Conservation (phyloP, 2,329 filamentous ascomycete genomes). For the Chaetothyriales sp. region DNA sequence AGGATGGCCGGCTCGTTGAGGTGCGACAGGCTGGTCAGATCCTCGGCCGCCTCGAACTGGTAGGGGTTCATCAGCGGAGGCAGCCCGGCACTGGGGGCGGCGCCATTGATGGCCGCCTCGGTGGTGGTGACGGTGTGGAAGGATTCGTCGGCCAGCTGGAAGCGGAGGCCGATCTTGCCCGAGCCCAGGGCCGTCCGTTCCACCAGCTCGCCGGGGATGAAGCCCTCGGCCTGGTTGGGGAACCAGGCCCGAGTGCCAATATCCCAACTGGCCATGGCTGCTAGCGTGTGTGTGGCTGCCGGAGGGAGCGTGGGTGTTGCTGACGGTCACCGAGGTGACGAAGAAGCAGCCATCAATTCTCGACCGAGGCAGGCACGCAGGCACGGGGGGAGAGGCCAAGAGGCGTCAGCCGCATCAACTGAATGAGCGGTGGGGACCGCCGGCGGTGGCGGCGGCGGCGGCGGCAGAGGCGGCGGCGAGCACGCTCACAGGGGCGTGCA, state of each 20-base stretch:
- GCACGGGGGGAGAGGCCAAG: neutral
- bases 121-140: conserved; percentile 75
- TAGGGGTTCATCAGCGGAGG: conserved; percentile 95
- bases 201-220: conserved; percentile 89
- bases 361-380: neutral
- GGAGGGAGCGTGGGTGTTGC: neutral
- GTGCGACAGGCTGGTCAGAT: conserved; percentile 93
- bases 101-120: conserved; percentile 59
- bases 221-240: conserved; percentile 88
- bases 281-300: neutral
- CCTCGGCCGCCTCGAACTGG: conserved; percentile 96
- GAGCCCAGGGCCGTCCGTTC: conserved; percentile 72
- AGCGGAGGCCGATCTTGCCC: conserved; percentile 59
- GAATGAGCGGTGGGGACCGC: neutral
- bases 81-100: conserved; percentile 56
- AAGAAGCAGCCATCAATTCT: neutral
- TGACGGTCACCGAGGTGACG: conserved; percentile 1
- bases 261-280: conserved; percentile 58
- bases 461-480: too few relatives aligned
- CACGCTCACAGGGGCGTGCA: neutral
- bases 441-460: too few relatives aligned
- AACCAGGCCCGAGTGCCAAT: conserved; percentile 97
- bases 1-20: conserved; percentile 95
- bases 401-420: neutral
- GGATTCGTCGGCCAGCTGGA: conserved; percentile 71